These are phyloP conservation scores for Aspergillus sp. DNA, from an alignment of 2,329 filamentous ascomycete species.

Conservation along the genomic window DNA sequence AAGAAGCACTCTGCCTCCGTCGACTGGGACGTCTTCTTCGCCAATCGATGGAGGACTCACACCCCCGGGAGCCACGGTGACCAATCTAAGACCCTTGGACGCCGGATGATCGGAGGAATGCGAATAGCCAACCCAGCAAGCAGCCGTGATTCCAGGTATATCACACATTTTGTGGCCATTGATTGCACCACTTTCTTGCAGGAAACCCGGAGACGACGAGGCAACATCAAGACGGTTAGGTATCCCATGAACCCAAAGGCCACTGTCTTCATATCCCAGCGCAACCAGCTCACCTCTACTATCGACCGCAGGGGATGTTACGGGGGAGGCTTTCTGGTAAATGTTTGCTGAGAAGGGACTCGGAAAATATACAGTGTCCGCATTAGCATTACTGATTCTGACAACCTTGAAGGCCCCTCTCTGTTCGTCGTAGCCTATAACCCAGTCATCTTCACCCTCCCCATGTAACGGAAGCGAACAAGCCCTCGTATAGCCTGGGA, in stretches of 20 bases:
- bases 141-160: constrained; percentile 58
- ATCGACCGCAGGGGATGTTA: constrained; percentile 63
- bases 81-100: constrained; percentile 40
- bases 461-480: constrained; percentile 52
- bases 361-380: constrained; percentile 73
- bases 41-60: constrained; percentile 55
- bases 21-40: constrained; percentile 69
- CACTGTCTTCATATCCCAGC: constrained; percentile 63
- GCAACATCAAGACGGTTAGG: constrained; percentile 63
- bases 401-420: constrained; percentile 74
- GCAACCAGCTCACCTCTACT: constrained; percentile 64
- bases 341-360: constrained; percentile 49
- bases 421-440: constrained; percentile 69
- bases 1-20: constrained; percentile 66
- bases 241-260: constrained; percentile 73
- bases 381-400: constrained; percentile 64
- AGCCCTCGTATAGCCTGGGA: constrained; percentile 69
- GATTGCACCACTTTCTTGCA: constrained; percentile 60
- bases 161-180: constrained; percentile 60
- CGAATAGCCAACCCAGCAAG: constrained; percentile 63
- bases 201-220: constrained; percentile 20
- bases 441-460: constrained; percentile 62
- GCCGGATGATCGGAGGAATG: constrained; percentile 43
- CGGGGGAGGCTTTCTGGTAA: constrained; percentile 58
- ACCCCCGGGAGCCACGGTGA: constrained; percentile 67